These are phyloP conservation scores for sunflower (Helianthus annuus) DNA, from an alignment of 129 eudicot species.

Conservation along the genomic window DNA sequence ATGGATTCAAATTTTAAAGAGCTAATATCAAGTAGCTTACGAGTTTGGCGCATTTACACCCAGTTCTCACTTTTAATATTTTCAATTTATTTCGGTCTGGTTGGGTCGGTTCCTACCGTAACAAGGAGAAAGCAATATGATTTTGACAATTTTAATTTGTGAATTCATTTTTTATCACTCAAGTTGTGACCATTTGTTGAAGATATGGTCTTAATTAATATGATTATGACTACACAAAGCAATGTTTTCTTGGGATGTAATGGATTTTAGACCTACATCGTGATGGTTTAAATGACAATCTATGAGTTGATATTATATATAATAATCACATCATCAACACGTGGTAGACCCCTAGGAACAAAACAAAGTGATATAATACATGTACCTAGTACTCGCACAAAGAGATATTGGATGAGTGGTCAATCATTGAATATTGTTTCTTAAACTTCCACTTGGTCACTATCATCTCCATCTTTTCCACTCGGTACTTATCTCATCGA, in stretches of 20 bases:
- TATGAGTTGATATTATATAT: not conserved
- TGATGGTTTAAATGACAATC: slow-evolving; percentile 3
- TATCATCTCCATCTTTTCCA: slow-evolving; percentile 40
- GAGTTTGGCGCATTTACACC: no score
- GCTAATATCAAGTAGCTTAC: no score
- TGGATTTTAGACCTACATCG: not conserved
- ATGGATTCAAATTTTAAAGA: no score
- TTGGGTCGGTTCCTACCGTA: not conserved
- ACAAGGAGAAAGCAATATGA: not conserved
- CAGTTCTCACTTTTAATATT: no score
- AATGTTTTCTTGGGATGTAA: slow-evolving; percentile 8
- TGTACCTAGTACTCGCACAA: slow-evolving; percentile 28
- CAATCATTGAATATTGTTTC: slow-evolving; percentile 18
- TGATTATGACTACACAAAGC: slow-evolving; percentile 3
- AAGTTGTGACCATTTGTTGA: not conserved
- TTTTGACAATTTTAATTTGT: not conserved
- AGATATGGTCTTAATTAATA: not conserved
- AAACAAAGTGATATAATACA: slow-evolving; percentile 23
- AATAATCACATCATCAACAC: slow-evolving; percentile 21
- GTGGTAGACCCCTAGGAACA: slow-evolving; percentile 31
- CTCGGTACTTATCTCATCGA: slow-evolving; percentile 11
- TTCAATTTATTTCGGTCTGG: not conserved
- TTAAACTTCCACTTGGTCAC: slow-evolving; percentile 38
- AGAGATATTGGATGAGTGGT: slow-evolving; percentile 22
- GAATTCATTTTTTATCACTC: not conserved